These are phyloP conservation scores for Nyctanthes arbortristis DNA, from an alignment of 257 asterid genomes.

Conservation along the genomic window DNA sequence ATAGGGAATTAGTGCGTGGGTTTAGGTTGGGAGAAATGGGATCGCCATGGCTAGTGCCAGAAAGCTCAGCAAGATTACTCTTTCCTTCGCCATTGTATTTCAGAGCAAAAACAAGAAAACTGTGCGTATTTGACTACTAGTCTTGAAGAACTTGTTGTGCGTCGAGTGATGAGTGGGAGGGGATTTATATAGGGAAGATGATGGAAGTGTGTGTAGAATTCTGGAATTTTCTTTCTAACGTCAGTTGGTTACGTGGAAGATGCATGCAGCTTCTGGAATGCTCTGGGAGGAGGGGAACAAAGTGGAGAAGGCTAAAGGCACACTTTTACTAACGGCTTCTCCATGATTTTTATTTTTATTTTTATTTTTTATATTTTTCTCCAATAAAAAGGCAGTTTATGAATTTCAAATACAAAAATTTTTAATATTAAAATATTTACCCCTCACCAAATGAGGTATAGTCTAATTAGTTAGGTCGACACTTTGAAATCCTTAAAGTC, in stretches of 20 bases:
- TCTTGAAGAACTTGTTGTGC: not conserved
- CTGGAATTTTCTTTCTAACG: not conserved
- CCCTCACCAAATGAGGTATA: too few relatives aligned
- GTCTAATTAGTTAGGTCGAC: too few relatives aligned
- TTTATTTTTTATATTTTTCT: too few relatives aligned
- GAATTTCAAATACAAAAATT: too few relatives aligned
- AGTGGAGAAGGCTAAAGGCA: not conserved
- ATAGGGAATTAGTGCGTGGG: constrained; percentile 33
- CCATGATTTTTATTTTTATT: too few relatives aligned
- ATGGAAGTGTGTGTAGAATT: not conserved
- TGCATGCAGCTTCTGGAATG: not conserved
- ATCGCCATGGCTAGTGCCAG: not conserved
- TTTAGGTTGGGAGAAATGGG: constrained; percentile 1
- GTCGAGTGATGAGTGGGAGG: not conserved
- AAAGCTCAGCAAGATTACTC: not conserved
- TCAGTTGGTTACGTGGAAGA: not conserved
- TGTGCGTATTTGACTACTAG: not conserved
- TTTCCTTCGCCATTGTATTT: not conserved
- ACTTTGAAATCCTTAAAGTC: too few relatives aligned
- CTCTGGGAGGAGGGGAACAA: not conserved
- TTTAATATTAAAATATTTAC: too few relatives aligned
- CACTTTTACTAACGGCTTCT: too few relatives aligned
- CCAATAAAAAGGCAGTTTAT: too few relatives aligned
- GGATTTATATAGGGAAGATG: not conserved
- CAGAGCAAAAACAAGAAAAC: not conserved